Evolutionary conservation across 169 alveolate species (phyloP), one percentile per base, ranked within the genome.

Genomic region (Cryptosporidium meleagridis): DNA sequence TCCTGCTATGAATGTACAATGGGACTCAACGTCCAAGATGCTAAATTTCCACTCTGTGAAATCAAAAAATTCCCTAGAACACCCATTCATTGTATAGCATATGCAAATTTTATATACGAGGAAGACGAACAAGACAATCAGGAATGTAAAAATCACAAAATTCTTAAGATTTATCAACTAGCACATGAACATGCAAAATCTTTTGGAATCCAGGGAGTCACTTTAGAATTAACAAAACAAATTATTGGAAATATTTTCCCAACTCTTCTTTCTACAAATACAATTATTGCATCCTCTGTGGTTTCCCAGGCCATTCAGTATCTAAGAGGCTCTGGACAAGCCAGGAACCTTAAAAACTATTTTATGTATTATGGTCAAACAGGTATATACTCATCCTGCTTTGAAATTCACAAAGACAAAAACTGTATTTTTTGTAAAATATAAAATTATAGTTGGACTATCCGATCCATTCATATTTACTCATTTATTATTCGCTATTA

Each of bases 1-100:
- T 65, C 89, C 23, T 80, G 89, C 29, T 80, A 80, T 29, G 89
- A 80, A 39, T 80, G 89, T 41, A 80, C 89, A 41, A 45, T 80
- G 67, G 75, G 45, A n/a, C 70, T 80, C 14, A 80, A 80, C 29
- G 39, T 53, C 35, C 61, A 41, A 12, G 75, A 80, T 16, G 12
- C 41, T 6, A 80, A 41, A 33, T 80, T 33, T 62, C 89, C 89
- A 16, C 73, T 80, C n/a, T 80, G 89, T 41, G 75, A 59, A 39
- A 80, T 80, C 45, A 80, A 80, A 35, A 80, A 80, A 31, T 62
- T 65, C 41, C 89, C 89, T n/a, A 37, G 89, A 41, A 80, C 89
- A 7, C 75, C 89, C 18, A 39, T 62, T 7, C 89, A 80, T 37
- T 80, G 89, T 29, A 80, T 80, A 18, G 75, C 89, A 21, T 80